phyloP scores from a whole-genome alignment of 352 stramenopile genomes.

The Plasmopara viticola region DNA sequence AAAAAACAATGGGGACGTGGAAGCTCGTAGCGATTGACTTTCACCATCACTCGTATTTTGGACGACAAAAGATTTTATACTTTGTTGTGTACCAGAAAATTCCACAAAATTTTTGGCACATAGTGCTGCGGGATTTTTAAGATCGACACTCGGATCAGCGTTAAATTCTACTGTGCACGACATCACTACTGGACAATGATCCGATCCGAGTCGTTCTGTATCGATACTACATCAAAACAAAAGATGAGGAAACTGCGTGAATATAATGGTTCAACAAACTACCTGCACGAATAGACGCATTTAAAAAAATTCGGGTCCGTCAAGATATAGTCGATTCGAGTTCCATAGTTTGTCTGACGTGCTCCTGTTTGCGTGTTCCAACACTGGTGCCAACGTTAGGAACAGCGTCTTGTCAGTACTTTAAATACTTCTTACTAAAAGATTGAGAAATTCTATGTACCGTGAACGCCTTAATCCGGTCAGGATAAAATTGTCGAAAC shows the following conservation, averaged over 20 bases:
- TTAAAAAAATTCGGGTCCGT: constrained; percentile 47
- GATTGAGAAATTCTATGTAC: constrained; percentile 21
- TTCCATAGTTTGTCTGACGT: constrained; percentile 87
- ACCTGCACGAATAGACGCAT: constrained; percentile 54
- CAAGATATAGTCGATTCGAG: constrained; percentile 89
- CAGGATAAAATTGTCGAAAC: constrained; percentile 77
- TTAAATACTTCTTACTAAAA: background rate
- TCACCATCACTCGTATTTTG: constrained; percentile 3
- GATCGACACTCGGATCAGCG: constrained; percentile 9
- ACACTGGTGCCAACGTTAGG: constrained; percentile 32
- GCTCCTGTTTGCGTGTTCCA: constrained; percentile 84
- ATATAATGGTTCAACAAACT: constrained; percentile 3
- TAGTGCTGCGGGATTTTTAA: constrained; percentile 28
- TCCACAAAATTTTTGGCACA: constrained; percentile 70
- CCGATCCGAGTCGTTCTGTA: constrained; percentile 51
- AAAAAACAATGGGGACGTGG: background rate
- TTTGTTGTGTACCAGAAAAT: constrained; percentile 73
- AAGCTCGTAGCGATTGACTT: background rate
- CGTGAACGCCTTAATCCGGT: constrained; percentile 70
- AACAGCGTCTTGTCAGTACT: constrained; percentile 1
- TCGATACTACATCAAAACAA: constrained; percentile 33
- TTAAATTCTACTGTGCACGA: constrained; percentile 34
- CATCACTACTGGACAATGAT: constrained; percentile 74
- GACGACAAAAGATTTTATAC: constrained; percentile 43
- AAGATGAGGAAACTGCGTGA: background rate